These are phyloP conservation scores for Gomphus sp. DNA, from an alignment of 1,284 basidiomycete genomes.

Conservation along the genomic window DNA sequence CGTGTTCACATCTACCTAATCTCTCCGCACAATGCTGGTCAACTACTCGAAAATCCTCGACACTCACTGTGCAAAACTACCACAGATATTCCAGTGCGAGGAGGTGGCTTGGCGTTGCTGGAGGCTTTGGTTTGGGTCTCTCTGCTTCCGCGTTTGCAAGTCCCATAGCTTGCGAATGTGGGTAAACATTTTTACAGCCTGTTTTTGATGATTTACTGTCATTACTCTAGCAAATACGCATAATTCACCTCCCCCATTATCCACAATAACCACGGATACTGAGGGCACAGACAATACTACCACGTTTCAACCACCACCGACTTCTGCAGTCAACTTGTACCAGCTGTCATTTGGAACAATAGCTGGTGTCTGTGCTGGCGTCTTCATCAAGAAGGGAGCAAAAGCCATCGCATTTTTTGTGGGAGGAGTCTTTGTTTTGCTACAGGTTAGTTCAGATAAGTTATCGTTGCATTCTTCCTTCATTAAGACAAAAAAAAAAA, in stretches of 20 bases:
- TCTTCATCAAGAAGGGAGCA: slow-evolving; percentile 92
- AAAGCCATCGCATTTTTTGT: slow-evolving; percentile 76
- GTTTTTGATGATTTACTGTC: not conserved
- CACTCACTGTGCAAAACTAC: not conserved
- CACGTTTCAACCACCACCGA: slow-evolving; percentile 43
- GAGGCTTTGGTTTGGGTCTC: slow-evolving; percentile 6
- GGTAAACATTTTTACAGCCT: not conserved
- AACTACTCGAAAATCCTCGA: not conserved
- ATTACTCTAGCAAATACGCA: not conserved
- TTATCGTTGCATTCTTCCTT: not conserved
- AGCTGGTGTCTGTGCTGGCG: slow-evolving; percentile 80
- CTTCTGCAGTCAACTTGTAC: slow-evolving; percentile 68
- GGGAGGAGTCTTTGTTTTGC: slow-evolving; percentile 78
- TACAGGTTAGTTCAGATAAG: slow-evolving; percentile 54
- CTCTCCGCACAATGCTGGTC: not conserved
- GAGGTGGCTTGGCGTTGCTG: not conserved
- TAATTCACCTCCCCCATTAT: not conserved
- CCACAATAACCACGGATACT: not conserved
- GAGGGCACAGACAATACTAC: not conserved
- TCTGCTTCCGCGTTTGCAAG: not conserved
- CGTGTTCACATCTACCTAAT: too few species aligned
- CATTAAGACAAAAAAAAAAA: not conserved
- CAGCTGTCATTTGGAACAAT: slow-evolving; percentile 85
- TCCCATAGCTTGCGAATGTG: not conserved
- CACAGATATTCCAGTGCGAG: not conserved